Evolutionary conservation across 2,329 filamentous ascomycete genomes (phyloP).

Genomic region (Chrysosporium queenslandicum): DNA sequence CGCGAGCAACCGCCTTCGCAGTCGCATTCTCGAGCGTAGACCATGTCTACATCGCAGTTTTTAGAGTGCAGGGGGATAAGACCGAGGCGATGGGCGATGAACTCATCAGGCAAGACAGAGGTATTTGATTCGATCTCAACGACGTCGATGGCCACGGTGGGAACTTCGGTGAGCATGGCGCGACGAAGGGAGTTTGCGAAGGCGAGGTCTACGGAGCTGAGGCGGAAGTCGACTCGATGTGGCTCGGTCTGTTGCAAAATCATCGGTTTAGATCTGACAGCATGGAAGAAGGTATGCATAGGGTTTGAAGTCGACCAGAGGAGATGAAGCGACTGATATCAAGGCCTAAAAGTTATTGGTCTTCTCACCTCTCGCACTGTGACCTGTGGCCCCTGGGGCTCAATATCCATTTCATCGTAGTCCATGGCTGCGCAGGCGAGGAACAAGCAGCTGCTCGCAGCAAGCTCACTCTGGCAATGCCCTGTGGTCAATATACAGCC

Average conservation of each 20-base stretch:
- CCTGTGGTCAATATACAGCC: too few species aligned
- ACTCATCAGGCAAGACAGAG: conserved; percentile 94
- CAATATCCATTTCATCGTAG: conserved; percentile 38
- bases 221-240: conserved; percentile 79
- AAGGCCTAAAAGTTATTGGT: not conserved
- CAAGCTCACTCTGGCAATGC: conserved; percentile 2
- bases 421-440: conserved; percentile 29
- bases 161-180: conserved; percentile 88
- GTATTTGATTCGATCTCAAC: conserved; percentile 95
- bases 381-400: conserved; percentile 40
- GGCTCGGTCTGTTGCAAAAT: conserved; percentile 55
- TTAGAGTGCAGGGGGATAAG: conserved; percentile 89
- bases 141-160: conserved; percentile 85
- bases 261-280: not conserved
- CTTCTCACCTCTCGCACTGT: conserved; percentile 38
- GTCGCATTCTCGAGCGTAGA: conserved; percentile 88
- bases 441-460: conserved; percentile 8
- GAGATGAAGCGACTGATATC: too few species aligned
- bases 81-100: conserved; percentile 79
- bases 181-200: conserved; percentile 96
- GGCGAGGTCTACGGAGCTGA: conserved; percentile 79
- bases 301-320: too few species aligned
- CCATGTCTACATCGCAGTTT: conserved; percentile 65
- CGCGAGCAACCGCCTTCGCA: conserved; percentile 92
- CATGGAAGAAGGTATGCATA: too few species aligned